phyloP scores from a whole-genome alignment of 768 basidiomycete species.

The Cystobasidiopsis lactophilus region DNA sequence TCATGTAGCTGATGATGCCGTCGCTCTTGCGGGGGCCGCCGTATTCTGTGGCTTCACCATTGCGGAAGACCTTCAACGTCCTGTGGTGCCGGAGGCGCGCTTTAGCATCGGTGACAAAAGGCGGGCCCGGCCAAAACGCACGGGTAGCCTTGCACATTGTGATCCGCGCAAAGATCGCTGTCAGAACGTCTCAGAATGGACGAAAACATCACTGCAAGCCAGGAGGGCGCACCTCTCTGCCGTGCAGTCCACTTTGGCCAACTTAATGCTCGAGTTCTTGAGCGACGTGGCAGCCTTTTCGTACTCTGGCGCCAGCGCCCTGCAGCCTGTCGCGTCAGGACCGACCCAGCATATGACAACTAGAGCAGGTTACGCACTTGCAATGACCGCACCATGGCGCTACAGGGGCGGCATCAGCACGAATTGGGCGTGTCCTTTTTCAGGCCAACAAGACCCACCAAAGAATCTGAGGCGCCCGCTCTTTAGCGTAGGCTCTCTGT shows the following conservation, averaged over 20 bases:
- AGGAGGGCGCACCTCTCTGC: conserved; percentile 28
- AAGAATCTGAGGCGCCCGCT: conserved; percentile 1
- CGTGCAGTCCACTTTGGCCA: conserved; percentile 95
- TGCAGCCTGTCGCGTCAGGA: background rate
- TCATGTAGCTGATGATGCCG: conserved; percentile 88
- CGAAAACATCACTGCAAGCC: too few species aligned
- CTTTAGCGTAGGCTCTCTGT: too few species aligned
- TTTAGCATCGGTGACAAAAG: too few species aligned
- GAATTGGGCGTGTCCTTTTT: background rate
- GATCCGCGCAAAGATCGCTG: conserved; percentile 65
- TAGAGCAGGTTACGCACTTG: background rate
- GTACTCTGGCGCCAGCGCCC: conserved; percentile 21
- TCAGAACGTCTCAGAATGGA: conserved; percentile 21
- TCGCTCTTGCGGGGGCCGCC: conserved; percentile 76
- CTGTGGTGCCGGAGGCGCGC: conserved; percentile 30
- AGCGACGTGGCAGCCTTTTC: conserved; percentile 61
- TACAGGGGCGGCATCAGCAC: background rate
- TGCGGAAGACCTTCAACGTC: conserved; percentile 75
- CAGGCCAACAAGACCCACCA: background rate
- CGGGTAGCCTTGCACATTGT: conserved; percentile 84
- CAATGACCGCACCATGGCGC: conserved; percentile 18
- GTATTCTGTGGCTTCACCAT: conserved; percentile 61
- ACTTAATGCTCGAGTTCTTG: conserved; percentile 67
- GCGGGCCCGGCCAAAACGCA: conserved; percentile 30
- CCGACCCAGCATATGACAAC: background rate